Conservation (phyloP, 805 yeast genomes). For the Ogataea glucozyma region DNA sequence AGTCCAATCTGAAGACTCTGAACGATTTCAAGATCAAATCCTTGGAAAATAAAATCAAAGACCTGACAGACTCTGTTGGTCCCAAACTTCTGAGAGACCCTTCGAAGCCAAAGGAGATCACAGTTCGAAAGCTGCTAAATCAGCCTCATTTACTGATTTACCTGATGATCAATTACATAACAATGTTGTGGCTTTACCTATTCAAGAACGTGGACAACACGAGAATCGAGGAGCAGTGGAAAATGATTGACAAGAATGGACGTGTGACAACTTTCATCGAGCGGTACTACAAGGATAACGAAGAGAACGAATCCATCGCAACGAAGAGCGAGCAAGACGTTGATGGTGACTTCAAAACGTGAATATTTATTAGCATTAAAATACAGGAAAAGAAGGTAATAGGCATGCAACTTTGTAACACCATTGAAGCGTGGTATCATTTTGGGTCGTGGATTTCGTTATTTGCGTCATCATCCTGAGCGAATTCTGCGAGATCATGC, state of each 20-base stretch:
- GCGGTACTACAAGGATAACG: conserved; percentile 21
- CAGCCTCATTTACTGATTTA: conserved; percentile 28
- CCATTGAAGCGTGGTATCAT: too few relatives aligned
- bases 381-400: not conserved
- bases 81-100: not conserved
- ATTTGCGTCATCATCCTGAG: not conserved
- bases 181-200: conserved; percentile 15
- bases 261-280: conserved; percentile 28
- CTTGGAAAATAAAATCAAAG: conserved; percentile 22
- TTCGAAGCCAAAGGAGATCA: conserved; percentile 9
- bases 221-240: conserved; percentile 32
- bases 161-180: conserved; percentile 23
- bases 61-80: conserved; percentile 7
- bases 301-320: not conserved
- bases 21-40: conserved; percentile 38
- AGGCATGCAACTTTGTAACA: too few relatives aligned
- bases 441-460: not conserved
- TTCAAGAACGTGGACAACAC: conserved; percentile 23
- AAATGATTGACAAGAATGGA: conserved; percentile 30
- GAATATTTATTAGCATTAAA: not conserved
- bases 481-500: conserved; percentile 9
- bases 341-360: not conserved
- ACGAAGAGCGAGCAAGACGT: not conserved
- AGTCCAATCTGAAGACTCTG: conserved; percentile 47
- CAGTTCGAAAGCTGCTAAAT: conserved; percentile 7